Evolutionary conservation across 164 flowering plant genomes (phyloP).

Genomic region (Santalum album): DNA sequence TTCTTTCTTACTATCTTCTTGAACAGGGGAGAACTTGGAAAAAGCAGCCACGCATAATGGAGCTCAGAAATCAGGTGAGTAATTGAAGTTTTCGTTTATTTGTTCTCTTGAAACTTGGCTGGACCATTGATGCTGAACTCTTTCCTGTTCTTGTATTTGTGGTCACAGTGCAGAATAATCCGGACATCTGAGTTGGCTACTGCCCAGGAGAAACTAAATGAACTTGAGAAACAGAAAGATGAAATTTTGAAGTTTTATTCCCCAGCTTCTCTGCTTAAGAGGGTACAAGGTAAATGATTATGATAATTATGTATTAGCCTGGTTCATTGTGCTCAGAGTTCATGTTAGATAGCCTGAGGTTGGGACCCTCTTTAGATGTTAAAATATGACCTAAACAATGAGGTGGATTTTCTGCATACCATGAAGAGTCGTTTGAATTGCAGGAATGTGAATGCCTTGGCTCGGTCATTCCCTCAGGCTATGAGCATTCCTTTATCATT

Average conservation of each 20-base stretch:
- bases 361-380: too few species aligned
- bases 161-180: constrained; percentile 73
- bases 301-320: too few species aligned
- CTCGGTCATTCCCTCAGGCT: too few species aligned
- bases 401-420: too few species aligned
- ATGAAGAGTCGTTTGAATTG: too few species aligned
- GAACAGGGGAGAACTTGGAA: constrained; percentile 68
- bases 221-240: constrained; percentile 63
- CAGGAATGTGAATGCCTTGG: too few species aligned
- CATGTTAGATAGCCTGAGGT: too few species aligned
- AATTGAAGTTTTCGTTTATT: neutral
- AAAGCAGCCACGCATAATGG: constrained; percentile 81
- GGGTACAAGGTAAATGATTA: constrained; percentile 70
- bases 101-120: neutral
- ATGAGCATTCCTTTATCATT: too few species aligned
- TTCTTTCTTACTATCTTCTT: neutral
- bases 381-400: too few species aligned
- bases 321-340: too few species aligned
- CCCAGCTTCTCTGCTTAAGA: constrained; percentile 52
- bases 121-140: neutral
- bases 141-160: neutral
- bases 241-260: constrained; percentile 57
- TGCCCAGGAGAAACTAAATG: constrained; percentile 75
- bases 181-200: constrained; percentile 90
- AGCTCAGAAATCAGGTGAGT: constrained; percentile 77